phyloP scores from a whole-genome alignment of 1,284 basidiomycete species.

The Rhodotorula sp. region DNA sequence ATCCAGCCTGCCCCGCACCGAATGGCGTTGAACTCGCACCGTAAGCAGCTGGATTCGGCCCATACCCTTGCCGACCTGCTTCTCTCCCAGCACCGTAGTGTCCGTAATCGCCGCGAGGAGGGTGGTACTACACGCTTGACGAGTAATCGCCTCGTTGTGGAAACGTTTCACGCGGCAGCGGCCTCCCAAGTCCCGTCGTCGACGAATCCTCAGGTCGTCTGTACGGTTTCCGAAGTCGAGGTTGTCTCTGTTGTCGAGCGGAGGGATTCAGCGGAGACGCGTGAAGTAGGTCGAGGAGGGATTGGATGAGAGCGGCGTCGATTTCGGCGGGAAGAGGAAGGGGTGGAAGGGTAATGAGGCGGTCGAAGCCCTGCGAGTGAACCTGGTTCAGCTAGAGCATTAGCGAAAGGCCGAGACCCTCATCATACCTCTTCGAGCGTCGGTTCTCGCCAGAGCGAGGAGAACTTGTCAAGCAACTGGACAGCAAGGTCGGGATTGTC shows the following conservation, averaged over 20 bases:
- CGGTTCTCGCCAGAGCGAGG: slow-evolving; percentile 31
- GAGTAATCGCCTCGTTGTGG: too few species aligned
- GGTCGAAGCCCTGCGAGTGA: slow-evolving; percentile 40
- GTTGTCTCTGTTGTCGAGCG: slow-evolving; percentile 9
- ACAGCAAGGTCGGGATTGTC: slow-evolving; percentile 38
- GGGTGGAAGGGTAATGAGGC: slow-evolving; percentile 36
- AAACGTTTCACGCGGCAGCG: background rate
- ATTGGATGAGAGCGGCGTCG: slow-evolving; percentile 24
- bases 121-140: too few species aligned
- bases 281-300: slow-evolving; percentile 16
- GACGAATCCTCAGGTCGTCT: slow-evolving; percentile 15
- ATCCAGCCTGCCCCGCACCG: too few species aligned
- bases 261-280: slow-evolving; percentile 12
- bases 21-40: too few species aligned
- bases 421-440: slow-evolving; percentile 34
- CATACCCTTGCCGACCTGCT: background rate
- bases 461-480: slow-evolving; percentile 39
- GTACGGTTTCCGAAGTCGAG: slow-evolving; percentile 2
- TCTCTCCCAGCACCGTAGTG: background rate
- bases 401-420: background rate
- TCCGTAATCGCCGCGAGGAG: too few species aligned
- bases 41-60: too few species aligned
- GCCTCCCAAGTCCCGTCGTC: slow-evolving; percentile 32
- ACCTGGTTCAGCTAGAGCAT: background rate
- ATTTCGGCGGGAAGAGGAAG: slow-evolving; percentile 25